Evolutionary conservation across 106 monocot genomes (phyloP), one percentile per base, ranked within the genome.

Genomic region (Platanthera zijinensis): DNA sequence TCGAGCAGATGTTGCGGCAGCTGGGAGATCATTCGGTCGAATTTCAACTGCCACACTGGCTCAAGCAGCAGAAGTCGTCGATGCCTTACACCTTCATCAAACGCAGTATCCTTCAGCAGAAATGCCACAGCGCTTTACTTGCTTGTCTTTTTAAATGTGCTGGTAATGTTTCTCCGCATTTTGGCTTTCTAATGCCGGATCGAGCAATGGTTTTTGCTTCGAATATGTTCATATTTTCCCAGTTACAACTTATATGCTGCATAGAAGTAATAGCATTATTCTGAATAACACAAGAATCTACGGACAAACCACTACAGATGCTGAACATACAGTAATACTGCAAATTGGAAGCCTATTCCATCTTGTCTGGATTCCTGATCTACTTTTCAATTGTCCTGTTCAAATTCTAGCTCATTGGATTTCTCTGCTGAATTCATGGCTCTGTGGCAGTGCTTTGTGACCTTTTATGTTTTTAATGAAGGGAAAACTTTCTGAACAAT

Each of bases 31-130:
- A 81, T 13, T 76, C 72, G n/a, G 74, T 75, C 28, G 85, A 85
- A 19, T 85, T 85, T 61, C 69, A 81, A 19, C 75, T 85, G 57
- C 85, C 85, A 10, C 81, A 85, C 39, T 85, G 81, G 85, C 66
- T 81, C 22, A 81, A 75, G 70, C 64, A 78, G 66, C 77, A 74
- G 51, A 81, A 81, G 50, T 85, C 81, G 70, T 75, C 56, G 11
- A 47, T 52, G 54, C 64, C 81, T 18, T 85, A 81, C 54, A 85
- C 78, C n/a, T 70, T 75, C 62, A 85, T 85, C 57, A 77, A 69
- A 57, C 81, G 85, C 62, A 85, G 85, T 85, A 85, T 81, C 80
- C 77, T 77, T 72, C 50, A 6, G 47, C 50, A 6, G 47, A 28
- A 48, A 5, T 68, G 39, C 32, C 30, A 1, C 39, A 50, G 8